Evolutionary conservation across 768 basidiomycete species (phyloP), one percentile per base, ranked within the genome.

Genomic region (Dictyophora rubrovolvata): DNA sequence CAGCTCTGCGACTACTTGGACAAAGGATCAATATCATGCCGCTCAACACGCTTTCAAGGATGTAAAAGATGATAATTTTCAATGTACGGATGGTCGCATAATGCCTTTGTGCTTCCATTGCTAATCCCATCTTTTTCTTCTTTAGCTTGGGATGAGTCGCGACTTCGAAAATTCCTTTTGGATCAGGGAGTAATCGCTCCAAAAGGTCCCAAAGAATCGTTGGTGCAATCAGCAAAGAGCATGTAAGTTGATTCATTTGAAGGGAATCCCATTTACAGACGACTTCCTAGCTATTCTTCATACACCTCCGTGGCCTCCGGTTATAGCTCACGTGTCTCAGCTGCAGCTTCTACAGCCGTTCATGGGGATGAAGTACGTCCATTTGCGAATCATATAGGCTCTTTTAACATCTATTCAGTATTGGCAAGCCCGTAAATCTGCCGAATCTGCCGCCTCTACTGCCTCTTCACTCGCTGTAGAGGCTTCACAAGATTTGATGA

Each of bases 161-260:
- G 78, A 28, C 76, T 96, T 20, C 82, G 93, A 66, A 76, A 87
- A 62, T 95, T 87, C 72, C 77, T 98, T 11, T 80, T 96, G 56
- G 81, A 89, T 66, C 87, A 95, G 64, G 93, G 93, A 47, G 76
- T 95, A 61, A 82, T 98, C 53, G 80, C 85, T 6, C 93, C 94
- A 14, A 78, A 80, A 28, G 86, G 87, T 1, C 84, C 84, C 1
- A 77, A 79, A 57, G 94, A 96, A 67, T 81, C 92, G 65, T 82
- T 97, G 20, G 75, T 88, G 20, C 72, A 87, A 16, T 77, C 89
- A 46, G 93, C 89, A 23, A 87, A 87, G 73, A 72, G 61, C 62
- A 48, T 50, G 57, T 59, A 1, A 59, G 50, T 50, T 69, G 63
- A 21, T 49, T 48, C 16, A 37, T 9, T 48, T 17, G 51, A 20